These are phyloP conservation scores for Peribolospora kevripleyi DNA, from an alignment of 768 basidiomycete genomes.

Conservation along the genomic window DNA sequence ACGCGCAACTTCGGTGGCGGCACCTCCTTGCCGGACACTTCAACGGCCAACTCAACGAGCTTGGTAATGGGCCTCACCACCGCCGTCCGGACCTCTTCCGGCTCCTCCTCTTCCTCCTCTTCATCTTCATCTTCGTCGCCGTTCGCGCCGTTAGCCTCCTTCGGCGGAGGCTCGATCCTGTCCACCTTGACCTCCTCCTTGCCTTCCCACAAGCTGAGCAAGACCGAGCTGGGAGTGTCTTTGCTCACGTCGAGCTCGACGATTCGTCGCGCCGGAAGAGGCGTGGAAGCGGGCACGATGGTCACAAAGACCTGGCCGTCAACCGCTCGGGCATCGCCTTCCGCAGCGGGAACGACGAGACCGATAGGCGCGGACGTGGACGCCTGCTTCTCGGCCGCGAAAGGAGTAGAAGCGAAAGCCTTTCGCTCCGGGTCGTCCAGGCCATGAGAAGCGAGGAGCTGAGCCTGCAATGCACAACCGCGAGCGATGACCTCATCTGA, in stretches of 20 bases:
- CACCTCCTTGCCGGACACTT: neutral
- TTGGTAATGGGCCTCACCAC: slow-evolving; percentile 10
- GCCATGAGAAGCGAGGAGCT: slow-evolving; percentile 15
- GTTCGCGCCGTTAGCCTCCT: slow-evolving; percentile 1
- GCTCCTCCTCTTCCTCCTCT: slow-evolving; percentile 15
- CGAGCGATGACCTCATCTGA: slow-evolving; percentile 24
- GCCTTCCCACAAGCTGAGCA: slow-evolving; percentile 19
- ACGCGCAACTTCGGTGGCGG: slow-evolving; percentile 7
- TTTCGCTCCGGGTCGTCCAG: slow-evolving; percentile 4
- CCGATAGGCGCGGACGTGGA: slow-evolving; percentile 19
- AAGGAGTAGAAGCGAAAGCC: too few species aligned
- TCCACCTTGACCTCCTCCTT: slow-evolving; percentile 10
- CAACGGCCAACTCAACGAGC: slow-evolving; percentile 12
- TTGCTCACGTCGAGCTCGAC: slow-evolving; percentile 20
- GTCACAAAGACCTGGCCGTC: slow-evolving; percentile 11
- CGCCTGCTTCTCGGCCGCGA: slow-evolving; percentile 13
- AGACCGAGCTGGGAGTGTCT: slow-evolving; percentile 12
- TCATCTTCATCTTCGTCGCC: slow-evolving; percentile 5
- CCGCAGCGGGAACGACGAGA: slow-evolving; percentile 18
- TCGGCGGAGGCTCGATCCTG: slow-evolving; percentile 4
- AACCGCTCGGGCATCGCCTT: slow-evolving; percentile 6
- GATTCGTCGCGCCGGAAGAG: slow-evolving; percentile 21
- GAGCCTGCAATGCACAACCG: slow-evolving; percentile 22
- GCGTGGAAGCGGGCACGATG: slow-evolving; percentile 13
- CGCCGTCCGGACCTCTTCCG: slow-evolving; percentile 13